phyloP scores from a whole-genome alignment of 2,329 filamentous ascomycete species.

The Arthrobotrys megalospora region DNA sequence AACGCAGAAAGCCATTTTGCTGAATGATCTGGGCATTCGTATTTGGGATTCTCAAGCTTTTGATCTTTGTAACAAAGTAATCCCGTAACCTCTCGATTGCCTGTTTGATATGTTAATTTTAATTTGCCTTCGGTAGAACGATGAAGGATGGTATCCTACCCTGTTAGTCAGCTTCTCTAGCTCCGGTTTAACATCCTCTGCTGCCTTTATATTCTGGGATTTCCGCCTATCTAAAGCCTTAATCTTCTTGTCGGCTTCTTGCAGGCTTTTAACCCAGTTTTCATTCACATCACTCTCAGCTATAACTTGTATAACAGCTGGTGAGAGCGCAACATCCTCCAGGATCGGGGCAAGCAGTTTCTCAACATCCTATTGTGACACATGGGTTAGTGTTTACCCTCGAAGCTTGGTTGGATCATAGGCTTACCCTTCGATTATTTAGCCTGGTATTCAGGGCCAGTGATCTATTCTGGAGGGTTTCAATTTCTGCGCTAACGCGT shows the following conservation, averaged over 20 bases:
- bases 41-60: constrained; percentile 90
- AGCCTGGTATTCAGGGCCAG: constrained; percentile 85
- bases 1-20: constrained; percentile 88
- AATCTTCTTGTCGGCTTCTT: constrained; percentile 85
- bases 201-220: constrained; percentile 78
- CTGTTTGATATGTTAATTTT: constrained; percentile 67
- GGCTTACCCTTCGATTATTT: constrained; percentile 80
- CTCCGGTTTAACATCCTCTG: constrained; percentile 86
- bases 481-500: constrained; percentile 93
- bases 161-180: constrained; percentile 87
- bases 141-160: constrained; percentile 68
- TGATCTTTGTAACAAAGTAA: constrained; percentile 93
- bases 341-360: constrained; percentile 88
- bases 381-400: background rate
- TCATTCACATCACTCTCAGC: constrained; percentile 91
- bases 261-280: constrained; percentile 84
- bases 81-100: constrained; percentile 95
- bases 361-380: constrained; percentile 75
- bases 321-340: constrained; percentile 91
- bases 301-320: constrained; percentile 85
- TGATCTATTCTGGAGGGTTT: constrained; percentile 89
- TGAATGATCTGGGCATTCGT: constrained; percentile 98
- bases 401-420: background rate
- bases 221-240: constrained; percentile 78
- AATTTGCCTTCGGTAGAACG: background rate